These are phyloP conservation scores for Xylaria curta DNA, from an alignment of 495 filamentous ascomycete genomes.

Conservation along the genomic window DNA sequence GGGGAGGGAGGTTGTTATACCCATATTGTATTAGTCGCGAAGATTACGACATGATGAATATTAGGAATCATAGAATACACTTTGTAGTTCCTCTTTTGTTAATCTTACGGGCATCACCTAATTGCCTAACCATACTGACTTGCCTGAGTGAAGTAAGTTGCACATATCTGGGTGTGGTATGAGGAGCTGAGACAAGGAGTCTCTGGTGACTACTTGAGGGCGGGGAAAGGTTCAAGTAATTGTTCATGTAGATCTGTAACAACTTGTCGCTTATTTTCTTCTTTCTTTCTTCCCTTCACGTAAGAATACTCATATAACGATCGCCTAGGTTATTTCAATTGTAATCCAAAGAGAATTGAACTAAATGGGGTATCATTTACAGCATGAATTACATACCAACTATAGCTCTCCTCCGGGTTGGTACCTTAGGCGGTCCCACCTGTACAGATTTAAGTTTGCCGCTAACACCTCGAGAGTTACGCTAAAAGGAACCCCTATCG, in stretches of 20 bases:
- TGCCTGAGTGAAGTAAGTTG: not conserved
- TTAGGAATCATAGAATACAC: not conserved
- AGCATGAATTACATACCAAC: not conserved
- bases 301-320: not conserved
- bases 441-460: not conserved
- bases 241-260: not conserved
- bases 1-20: constrained; percentile 3
- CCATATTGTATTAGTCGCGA: not conserved
- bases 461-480: not conserved
- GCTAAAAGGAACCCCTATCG: not conserved
- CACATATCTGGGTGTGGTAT: no score
- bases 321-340: not conserved
- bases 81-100: not conserved
- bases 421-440: not conserved
- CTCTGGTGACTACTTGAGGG: no score
- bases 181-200: no score
- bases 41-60: constrained; percentile 5
- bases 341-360: not conserved
- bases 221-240: no score
- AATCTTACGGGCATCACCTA: not conserved
- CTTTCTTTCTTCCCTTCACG: not conserved
- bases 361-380: not conserved
- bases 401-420: not conserved
- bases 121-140: not conserved
- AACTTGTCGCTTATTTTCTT: not conserved